Percentiles rank a stretch among this genome's conserved stretches.
Evolutionary conservation across 1,284 basidiomycete species (phyloP).

Genomic region (Fomitopsis schrenkii): DNA sequence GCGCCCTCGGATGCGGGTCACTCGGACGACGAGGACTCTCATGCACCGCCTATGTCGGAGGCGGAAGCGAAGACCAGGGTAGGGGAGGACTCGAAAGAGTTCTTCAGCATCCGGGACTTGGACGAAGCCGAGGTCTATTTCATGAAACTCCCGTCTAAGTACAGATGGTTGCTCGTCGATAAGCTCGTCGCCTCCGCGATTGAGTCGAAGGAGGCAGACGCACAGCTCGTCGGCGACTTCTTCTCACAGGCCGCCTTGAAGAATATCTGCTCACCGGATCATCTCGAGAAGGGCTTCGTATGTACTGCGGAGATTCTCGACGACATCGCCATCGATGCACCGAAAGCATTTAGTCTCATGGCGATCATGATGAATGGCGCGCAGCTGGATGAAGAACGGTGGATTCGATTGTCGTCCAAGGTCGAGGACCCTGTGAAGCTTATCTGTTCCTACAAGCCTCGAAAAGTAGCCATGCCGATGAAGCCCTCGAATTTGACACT

Average conservation of each 20-base stretch:
- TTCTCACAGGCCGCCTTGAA: constrained; percentile 56
- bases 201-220: constrained; percentile 84
- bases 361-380: constrained; percentile 71
- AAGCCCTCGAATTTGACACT: too few relatives aligned
- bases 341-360: constrained; percentile 78
- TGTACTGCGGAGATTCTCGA: constrained; percentile 73
- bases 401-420: constrained; percentile 52
- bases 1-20: constrained; percentile 36
- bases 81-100: constrained; percentile 35
- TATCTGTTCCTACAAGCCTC: too few relatives aligned
- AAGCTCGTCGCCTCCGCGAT: constrained; percentile 69
- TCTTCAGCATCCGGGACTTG: constrained; percentile 58
- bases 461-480: too few relatives aligned
- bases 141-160: constrained; percentile 58
- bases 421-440: constrained; percentile 31
- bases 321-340: constrained; percentile 88
- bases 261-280: constrained; percentile 47
- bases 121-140: constrained; percentile 88
- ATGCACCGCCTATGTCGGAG: constrained; percentile 55
- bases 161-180: constrained; percentile 68
- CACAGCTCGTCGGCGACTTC: constrained; percentile 69
- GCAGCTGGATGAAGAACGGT: constrained; percentile 48
- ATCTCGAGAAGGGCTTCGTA: constrained; percentile 62
- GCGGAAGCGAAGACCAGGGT: constrained; percentile 77
- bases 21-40: constrained; percentile 47